Evolutionary conservation across 2,329 filamentous ascomycete species (phyloP).

Genomic region (Cladosporium sp.): DNA sequence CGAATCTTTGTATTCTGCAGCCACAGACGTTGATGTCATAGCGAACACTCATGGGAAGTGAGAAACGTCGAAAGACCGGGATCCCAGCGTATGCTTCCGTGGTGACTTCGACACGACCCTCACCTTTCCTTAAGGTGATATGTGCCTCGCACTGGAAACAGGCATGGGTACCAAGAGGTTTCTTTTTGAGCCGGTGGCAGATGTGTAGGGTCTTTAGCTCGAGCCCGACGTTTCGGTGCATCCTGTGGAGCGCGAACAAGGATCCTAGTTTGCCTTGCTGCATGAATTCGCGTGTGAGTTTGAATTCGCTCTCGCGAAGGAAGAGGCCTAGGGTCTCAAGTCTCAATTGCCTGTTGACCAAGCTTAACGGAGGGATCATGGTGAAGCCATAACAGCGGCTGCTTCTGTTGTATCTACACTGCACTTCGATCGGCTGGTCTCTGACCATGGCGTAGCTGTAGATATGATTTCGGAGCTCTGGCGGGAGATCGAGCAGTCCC

Average conservation of each 20-base stretch:
- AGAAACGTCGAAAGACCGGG: no score
- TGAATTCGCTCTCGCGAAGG: neutral
- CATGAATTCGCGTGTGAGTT: neutral
- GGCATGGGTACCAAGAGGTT: no score
- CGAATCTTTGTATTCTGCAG: no score
- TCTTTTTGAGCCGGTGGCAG: neutral
- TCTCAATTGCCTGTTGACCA: neutral
- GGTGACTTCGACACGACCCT: no score
- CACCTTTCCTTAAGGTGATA: no score
- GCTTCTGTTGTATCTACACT: no score
- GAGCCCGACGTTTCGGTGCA: neutral
- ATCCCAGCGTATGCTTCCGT: no score
- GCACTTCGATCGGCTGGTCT: neutral
- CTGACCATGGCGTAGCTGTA: neutral
- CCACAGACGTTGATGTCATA: no score
- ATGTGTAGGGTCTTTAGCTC: neutral
- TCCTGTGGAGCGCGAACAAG: neutral
- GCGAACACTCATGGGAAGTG: no score
- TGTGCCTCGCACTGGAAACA: no score
- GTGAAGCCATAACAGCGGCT: neutral
- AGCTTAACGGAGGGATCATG: neutral
- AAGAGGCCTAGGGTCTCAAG: neutral
- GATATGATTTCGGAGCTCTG: neutral
- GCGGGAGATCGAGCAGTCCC: neutral
- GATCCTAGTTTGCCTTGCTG: neutral